Base-by-base conservation (phyloP, 2,329 filamentous ascomycete genomes). In the Hypoxylon sp. region DNA sequence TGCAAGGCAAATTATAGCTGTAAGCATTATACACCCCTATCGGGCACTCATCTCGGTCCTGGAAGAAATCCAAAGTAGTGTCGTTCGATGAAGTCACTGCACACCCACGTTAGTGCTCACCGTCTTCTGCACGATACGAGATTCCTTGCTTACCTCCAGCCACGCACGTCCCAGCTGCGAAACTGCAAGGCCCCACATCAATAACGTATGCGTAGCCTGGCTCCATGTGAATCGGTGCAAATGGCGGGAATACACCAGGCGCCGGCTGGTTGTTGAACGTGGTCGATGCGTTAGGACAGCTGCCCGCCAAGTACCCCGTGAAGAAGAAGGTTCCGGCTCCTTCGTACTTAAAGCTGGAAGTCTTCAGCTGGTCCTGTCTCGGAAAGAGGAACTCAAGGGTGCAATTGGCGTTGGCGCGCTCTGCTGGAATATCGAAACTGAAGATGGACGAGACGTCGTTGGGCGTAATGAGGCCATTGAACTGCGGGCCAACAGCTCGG, bases 331-430 rank as follows among this genome's bases (percentile, higher is more conserved):
- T 79, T 8, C 84, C 84, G 1, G 74, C 74, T 14, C 81, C 80
- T 2, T 75, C 72, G 59, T 81, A 76, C n/a, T 59, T 75, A 74
- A 72, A 84, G 25, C 51, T 71, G 46, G 79, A 80, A 2, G 77
- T 79, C 40, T 68, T 66, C 6, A 83, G 76, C 68, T 80, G 76
- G 13, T 72, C 66, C 68, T 70, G 73, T 22, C 62, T 66, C 0
- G 84, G 84, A 67, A 85, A 79, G 40, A 82, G 74, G 76, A 86
- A 85, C 63, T 82, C 76, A n/a, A 85, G 74, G 4, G 80, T 83
- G 78, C 85, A 86, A 33, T 78, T 82, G 67, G 81, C 82, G 65
- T 81, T 80, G 40, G 76, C 65, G 54, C 81, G 77, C 2, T 73
- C 74, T 2, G 76, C 69, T 0, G 81, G 81, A 25, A 86, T 77